phyloP scores from a whole-genome alignment of 2,329 filamentous ascomycete genomes.

The Exophiala viscosa region DNA sequence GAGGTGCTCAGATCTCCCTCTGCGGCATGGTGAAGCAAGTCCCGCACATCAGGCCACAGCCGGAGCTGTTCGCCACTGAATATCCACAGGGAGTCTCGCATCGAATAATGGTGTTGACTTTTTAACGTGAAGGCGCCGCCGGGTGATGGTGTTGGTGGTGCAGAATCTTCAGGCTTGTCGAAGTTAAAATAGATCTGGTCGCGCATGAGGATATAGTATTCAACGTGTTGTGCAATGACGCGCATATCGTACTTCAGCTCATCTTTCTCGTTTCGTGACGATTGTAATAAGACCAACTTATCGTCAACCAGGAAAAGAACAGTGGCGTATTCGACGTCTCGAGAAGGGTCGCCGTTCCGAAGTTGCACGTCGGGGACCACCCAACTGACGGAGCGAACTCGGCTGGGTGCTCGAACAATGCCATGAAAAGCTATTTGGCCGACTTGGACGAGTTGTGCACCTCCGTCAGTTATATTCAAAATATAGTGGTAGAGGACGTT shows the following conservation, averaged over 20 bases:
- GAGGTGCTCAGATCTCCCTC: conserved; percentile 43
- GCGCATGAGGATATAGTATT: conserved; percentile 89
- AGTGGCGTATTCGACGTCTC: conserved; percentile 89
- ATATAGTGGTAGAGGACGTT: conserved; percentile 95
- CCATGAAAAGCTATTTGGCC: conserved; percentile 97
- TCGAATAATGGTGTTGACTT: conserved; percentile 49
- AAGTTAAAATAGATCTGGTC: conserved; percentile 63
- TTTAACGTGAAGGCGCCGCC: conserved; percentile 42
- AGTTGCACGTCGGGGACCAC: conserved; percentile 88
- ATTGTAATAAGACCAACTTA: conserved; percentile 87
- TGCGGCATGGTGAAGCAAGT: conserved; percentile 68
- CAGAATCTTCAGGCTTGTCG: conserved; percentile 45
- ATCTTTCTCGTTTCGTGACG: conserved; percentile 74
- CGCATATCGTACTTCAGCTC: conserved; percentile 98
- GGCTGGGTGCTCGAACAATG: conserved; percentile 86
- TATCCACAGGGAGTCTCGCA: conserved; percentile 88
- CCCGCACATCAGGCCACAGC: conserved; percentile 83
- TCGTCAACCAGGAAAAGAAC: conserved; percentile 96
- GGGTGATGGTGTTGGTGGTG: conserved; percentile 49
- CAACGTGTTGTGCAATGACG: conserved; percentile 90
- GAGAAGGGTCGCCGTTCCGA: conserved; percentile 85
- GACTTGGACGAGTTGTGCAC: conserved; percentile 80
- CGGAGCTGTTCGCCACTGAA: conserved; percentile 86
- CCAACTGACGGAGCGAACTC: conserved; percentile 93
- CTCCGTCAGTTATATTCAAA: conserved; percentile 67